A percentile compares a stretch with the other conserved stretches of the same genome.
phyloP scores from a whole-genome alignment of 805 yeast genomes.

The Saccharomycopsis amapae region DNA sequence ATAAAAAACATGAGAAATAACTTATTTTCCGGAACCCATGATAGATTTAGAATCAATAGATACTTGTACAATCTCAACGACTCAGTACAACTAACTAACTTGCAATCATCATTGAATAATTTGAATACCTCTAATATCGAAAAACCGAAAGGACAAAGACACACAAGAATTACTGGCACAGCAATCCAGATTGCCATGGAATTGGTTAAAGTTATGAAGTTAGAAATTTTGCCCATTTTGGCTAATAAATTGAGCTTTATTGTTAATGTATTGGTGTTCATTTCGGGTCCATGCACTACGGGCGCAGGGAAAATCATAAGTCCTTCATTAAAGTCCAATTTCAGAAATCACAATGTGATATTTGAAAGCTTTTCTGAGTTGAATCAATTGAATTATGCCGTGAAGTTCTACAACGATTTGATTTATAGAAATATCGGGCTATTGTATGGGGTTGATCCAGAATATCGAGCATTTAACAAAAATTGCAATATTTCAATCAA shows the following conservation, averaged over 20 bases:
- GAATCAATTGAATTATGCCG: slow-evolving; percentile 24
- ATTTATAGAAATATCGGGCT: slow-evolving; percentile 26
- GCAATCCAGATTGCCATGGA: slow-evolving; percentile 28
- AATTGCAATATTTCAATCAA: slow-evolving; percentile 24
- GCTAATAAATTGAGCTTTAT: slow-evolving; percentile 12
- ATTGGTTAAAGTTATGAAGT: slow-evolving; percentile 25
- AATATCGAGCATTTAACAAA: neutral
- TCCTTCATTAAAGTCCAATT: slow-evolving; percentile 14
- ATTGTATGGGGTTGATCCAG: slow-evolving; percentile 20
- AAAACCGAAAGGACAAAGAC: slow-evolving; percentile 23
- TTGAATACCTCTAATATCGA: neutral
- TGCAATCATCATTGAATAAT: neutral
- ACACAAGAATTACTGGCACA: slow-evolving; percentile 32
- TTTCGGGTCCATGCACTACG: slow-evolving; percentile 35
- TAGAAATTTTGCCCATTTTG: slow-evolving; percentile 13
- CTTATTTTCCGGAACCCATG: slow-evolving; percentile 1
- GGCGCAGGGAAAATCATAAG: slow-evolving; percentile 33
- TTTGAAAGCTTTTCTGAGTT: slow-evolving; percentile 26
- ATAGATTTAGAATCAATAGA: slow-evolving; percentile 1
- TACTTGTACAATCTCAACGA: slow-evolving; percentile 5
- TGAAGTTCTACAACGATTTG: slow-evolving; percentile 21
- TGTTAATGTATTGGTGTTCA: slow-evolving; percentile 30
- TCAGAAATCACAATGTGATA: slow-evolving; percentile 34
- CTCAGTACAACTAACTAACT: neutral
- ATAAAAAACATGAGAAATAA: slow-evolving; percentile 1